Conservation (phyloP, 768 basidiomycete species). For the Hericium alpestre region DNA sequence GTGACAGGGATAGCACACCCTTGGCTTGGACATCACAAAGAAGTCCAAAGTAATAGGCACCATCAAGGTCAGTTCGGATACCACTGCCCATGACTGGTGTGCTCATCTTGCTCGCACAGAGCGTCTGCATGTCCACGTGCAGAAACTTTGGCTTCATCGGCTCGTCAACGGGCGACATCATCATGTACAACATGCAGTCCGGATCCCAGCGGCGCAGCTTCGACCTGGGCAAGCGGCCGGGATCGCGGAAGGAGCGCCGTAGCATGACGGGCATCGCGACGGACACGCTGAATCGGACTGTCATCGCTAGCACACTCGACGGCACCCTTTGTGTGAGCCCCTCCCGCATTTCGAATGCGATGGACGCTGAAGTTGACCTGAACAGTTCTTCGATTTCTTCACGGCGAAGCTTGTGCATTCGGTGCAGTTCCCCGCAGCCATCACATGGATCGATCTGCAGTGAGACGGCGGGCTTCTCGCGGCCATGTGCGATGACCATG, state of each 20-base stretch:
- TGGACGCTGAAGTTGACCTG: too few species aligned
- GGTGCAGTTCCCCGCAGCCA: constrained; percentile 54
- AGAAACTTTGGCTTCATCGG: constrained; percentile 91
- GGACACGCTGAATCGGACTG: constrained; percentile 71
- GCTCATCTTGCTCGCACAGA: constrained; percentile 29
- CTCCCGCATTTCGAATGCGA: neutral
- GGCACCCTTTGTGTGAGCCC: constrained; percentile 73
- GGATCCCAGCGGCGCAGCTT: constrained; percentile 78
- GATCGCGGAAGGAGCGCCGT: constrained; percentile 31
- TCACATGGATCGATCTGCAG: constrained; percentile 66
- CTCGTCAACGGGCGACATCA: constrained; percentile 67
- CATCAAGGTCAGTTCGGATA: constrained; percentile 49
- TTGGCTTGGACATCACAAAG: constrained; percentile 45
- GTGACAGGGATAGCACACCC: constrained; percentile 63
- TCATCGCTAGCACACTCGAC: constrained; percentile 81
- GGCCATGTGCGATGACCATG: constrained; percentile 74
- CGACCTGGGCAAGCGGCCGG: constrained; percentile 52
- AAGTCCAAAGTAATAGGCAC: constrained; percentile 46
- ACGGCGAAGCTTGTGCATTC: constrained; percentile 64
- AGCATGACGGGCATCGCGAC: constrained; percentile 74
- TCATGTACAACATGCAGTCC: constrained; percentile 97
- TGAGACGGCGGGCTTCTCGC: constrained; percentile 80
- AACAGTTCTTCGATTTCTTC: constrained; percentile 95
- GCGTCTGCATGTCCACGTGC: constrained; percentile 84
- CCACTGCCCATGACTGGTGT: neutral